These are phyloP conservation scores for Trichoderma virens DNA, from an alignment of 495 filamentous ascomycete genomes.

Conservation along the genomic window DNA sequence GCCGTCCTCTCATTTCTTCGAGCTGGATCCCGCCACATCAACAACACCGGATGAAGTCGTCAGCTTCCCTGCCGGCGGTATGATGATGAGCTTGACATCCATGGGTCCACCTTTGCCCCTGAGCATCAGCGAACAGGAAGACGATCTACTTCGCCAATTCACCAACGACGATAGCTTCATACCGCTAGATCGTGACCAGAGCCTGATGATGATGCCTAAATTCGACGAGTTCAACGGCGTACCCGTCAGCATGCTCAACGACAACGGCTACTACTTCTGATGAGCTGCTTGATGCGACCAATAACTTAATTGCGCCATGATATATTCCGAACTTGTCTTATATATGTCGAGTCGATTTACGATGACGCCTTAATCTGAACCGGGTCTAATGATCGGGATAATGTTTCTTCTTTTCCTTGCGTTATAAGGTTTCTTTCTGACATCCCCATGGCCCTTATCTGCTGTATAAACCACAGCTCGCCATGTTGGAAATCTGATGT, in stretches of 20 bases:
- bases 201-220: conserved; percentile 35
- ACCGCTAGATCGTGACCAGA: conserved; percentile 30
- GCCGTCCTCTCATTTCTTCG: conserved; percentile 32
- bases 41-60: conserved; percentile 18
- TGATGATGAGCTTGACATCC: conserved; percentile 25
- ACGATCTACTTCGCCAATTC: conserved; percentile 28
- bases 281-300: conserved; percentile 20
- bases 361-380: background rate
- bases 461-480: background rate
- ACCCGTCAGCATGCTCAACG: conserved; percentile 24
- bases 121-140: conserved; percentile 15
- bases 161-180: conserved; percentile 27
- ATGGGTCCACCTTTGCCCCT: conserved; percentile 20
- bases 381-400: conserved; percentile 6
- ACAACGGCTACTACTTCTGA: conserved; percentile 27
- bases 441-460: background rate
- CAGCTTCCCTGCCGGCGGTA: conserved; percentile 22
- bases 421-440: conserved; percentile 2
- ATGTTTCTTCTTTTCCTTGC: background rate
- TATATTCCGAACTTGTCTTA: background rate
- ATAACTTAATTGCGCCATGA: background rate
- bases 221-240: conserved; percentile 37
- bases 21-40: conserved; percentile 30
- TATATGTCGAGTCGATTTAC: background rate
- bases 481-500: conserved; percentile 1